phyloP scores from a whole-genome alignment of 176 grass and related monocot genomes.

The Hyparrhenia diplandra region DNA sequence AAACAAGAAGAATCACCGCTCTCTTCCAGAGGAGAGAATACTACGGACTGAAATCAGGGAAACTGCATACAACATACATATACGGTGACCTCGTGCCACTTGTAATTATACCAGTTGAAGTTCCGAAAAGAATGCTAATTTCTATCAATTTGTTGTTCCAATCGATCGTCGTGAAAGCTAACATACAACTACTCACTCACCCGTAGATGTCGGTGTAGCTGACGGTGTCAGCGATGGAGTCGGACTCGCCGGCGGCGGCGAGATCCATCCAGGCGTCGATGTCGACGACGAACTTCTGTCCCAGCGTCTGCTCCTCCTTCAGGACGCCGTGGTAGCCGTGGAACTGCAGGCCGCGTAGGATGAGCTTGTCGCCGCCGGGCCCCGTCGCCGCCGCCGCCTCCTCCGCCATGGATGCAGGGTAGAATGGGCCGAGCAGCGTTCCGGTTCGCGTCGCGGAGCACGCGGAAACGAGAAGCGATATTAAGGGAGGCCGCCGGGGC shows the following conservation, averaged over 20 bases:
- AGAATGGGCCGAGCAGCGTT: not conserved
- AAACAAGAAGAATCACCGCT: not conserved
- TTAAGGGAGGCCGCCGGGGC: not conserved
- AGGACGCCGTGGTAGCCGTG: conserved; percentile 90
- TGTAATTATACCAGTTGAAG: not conserved
- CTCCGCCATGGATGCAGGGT: conserved; percentile 12
- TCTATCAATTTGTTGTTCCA: not conserved
- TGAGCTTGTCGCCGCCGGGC: conserved; percentile 58
- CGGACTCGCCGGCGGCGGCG: conserved; percentile 52
- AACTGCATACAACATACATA: not conserved
- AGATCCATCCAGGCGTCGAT: conserved; percentile 88
- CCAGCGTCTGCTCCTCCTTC: conserved; percentile 68
- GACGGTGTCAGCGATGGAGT: conserved; percentile 62
- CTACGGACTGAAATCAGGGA: not conserved
- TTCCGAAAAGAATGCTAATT: not conserved
- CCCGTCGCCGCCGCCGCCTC: not conserved
- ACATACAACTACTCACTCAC: conserved; percentile 9
- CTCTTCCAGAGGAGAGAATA: not conserved
- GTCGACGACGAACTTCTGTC: conserved; percentile 90
- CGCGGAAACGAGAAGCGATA: not conserved
- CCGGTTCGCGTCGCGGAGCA: not conserved
- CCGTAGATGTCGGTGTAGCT: conserved; percentile 87
- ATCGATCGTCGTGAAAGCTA: not conserved
- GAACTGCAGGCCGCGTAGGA: conserved; percentile 80
- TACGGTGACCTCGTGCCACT: too few relatives aligned